Percentiles rank a stretch among this genome's conserved stretches.
Conservation (phyloP, 495 filamentous ascomycete species). For the Lichenothelia convexa region DNA sequence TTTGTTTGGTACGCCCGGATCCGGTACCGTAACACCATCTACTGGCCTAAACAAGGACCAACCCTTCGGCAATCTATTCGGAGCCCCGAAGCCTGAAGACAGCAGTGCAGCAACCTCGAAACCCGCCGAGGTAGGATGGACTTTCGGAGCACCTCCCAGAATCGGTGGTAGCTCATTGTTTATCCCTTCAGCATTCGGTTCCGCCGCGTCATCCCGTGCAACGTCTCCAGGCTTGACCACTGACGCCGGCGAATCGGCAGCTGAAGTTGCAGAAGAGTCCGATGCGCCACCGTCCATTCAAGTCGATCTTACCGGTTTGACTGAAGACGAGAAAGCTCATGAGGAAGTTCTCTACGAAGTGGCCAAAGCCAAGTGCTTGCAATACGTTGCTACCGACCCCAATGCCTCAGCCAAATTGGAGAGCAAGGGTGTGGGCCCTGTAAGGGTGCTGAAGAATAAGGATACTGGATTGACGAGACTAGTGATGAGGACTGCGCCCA, state of each 20-base stretch:
- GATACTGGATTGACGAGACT: constrained; percentile 11
- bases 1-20: not conserved
- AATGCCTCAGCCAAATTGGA: constrained; percentile 4
- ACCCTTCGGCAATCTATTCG: not conserved
- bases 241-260: constrained; percentile 11
- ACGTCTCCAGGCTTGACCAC: constrained; percentile 12
- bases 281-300: constrained; percentile 5
- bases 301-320: constrained; percentile 10
- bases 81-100: too few relatives aligned
- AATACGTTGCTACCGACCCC: constrained; percentile 2
- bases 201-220: constrained; percentile 8
- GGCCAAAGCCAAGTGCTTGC: constrained; percentile 8
- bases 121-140: not conserved
- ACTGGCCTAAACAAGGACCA: not conserved
- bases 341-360: constrained; percentile 12
- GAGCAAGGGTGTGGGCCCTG: constrained; percentile 12
- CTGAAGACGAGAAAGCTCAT: constrained; percentile 6
- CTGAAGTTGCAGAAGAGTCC: constrained; percentile 4
- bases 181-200: not conserved
- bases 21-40: not conserved
- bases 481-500: constrained; percentile 8
- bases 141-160: constrained; percentile 7
- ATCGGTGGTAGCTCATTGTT: not conserved
- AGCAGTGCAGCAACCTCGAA: too few relatives aligned
- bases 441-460: constrained; percentile 16